Evolutionary conservation across 2,329 filamentous ascomycete genomes (phyloP), one percentile per base, ranked within the genome.

Genomic region (Alternaria infectoria): DNA sequence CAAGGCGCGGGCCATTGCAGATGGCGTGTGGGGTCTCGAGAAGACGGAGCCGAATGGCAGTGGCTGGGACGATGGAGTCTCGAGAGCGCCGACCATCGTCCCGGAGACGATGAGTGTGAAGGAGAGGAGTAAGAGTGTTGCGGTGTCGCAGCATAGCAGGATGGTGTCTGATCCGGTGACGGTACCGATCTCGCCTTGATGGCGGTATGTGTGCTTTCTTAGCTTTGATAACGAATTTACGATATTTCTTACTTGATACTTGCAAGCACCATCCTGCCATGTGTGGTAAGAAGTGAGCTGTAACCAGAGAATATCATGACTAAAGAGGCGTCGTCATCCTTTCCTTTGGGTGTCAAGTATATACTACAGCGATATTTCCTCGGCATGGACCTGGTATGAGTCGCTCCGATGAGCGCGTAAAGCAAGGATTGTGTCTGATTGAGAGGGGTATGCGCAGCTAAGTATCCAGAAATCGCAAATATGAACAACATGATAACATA

Each of bases 41-140:
- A 57, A 36, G 13, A 28, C 17, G 11, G 28, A 30, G 15, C 17
- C n/a, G 44, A 30, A 4, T 28, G 5, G 13, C 4, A 26, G 4
- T 23, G 28, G 21, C 17, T 56, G 43, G 52, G 52, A 45, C 6
- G 54, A 46, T 59, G 56, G 32, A 9, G 40, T 59, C 8, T 28
- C 23, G 13, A 51, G 55, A 7, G 46, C 32, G 30, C 36, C 36
- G 0, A 47, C 17, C 13, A 47, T 23, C 19, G 44, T 47, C 17
- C 17, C 13, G 17, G 47, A 50, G 12, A 28, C 47, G 25, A 25
- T 26, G 47, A 50, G 47, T 23, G 47, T 50, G 8, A 50, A 46
- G 36, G 36, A 40, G n/a, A 17, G 36, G 36, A 40, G 36, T 17
- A 40, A 40, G n/a, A 40, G 77, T 86, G 13, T 59, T 40, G 36